A percentile compares a stretch with the other conserved stretches of the same genome.
phyloP scores from a whole-genome alignment of 2,329 filamentous ascomycete species.

The Pyricularia sp. region DNA sequence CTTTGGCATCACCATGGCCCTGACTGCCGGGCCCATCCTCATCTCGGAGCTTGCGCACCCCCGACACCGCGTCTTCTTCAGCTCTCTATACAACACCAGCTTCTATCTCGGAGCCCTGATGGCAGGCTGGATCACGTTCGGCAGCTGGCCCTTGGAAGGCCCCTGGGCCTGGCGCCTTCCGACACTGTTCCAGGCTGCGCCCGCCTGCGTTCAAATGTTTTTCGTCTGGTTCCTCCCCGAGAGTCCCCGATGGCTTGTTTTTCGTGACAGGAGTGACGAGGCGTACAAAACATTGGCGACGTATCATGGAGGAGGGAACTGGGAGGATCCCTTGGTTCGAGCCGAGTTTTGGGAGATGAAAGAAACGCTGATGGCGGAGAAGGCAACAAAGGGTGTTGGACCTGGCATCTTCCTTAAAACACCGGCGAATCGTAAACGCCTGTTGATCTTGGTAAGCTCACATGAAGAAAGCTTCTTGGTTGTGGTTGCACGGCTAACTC shows the following conservation, averaged over 20 bases:
- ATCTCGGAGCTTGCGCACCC: constrained; percentile 31
- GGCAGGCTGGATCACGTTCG: constrained; percentile 33
- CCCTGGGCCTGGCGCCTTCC: constrained; percentile 41
- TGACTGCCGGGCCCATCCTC: constrained; percentile 20
- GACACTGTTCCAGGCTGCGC: constrained; percentile 20
- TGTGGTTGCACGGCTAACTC: not conserved
- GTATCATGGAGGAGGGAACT: constrained; percentile 2
- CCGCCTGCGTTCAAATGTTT: constrained; percentile 14
- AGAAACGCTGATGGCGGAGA: constrained; percentile 7
- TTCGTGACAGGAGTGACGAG: constrained; percentile 19
- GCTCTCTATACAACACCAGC: constrained; percentile 29
- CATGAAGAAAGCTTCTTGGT: not conserved
- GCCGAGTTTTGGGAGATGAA: constrained; percentile 9
- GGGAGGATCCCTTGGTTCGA: constrained; percentile 2
- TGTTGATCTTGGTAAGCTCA: not conserved
- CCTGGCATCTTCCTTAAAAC: not conserved
- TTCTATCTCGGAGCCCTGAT: constrained; percentile 28
- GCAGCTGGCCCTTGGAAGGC: constrained; percentile 38
- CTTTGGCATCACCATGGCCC: constrained; percentile 25
- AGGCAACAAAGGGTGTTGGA: not conserved
- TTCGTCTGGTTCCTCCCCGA: constrained; percentile 20
- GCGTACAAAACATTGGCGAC: constrained; percentile 10
- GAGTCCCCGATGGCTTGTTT: constrained; percentile 35
- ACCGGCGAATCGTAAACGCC: not conserved
- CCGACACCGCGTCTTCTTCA: constrained; percentile 31